Base-by-base conservation (phyloP, 345 rosid genomes). In the Syzygium grande region DNA sequence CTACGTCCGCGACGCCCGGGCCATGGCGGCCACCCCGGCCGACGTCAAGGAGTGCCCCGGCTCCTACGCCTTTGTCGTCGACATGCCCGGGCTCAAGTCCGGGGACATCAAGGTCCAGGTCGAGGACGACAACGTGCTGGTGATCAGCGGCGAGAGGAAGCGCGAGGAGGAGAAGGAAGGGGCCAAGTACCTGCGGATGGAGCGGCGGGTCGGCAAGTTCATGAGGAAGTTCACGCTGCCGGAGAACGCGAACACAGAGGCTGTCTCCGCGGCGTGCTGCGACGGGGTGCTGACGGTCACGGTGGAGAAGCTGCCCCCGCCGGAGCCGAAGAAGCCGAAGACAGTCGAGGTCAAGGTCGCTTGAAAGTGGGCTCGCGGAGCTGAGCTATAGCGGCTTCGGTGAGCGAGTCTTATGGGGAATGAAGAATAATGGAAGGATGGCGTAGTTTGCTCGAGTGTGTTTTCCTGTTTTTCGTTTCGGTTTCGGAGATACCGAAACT, bases 21-120 rank as follows among this genome's bases (percentile, higher is more conserved):
- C 99, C 2, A 97, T 96, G 99, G 98, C 99, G 1, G 90, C 94
- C 4, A 97, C 99, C 7, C 97, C 97, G 0, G 98, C 97, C 1
- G 99, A 96, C 52, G 97, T 96, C 16, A 92, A 90, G 98, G n/a
- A 97, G 90, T 90, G n/a, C 86, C 21, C 92, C 93, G 1, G 91
- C 87, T 89, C 95, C 1, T 97, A 92, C 61, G 93, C 84, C 1
- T 97, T 97, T 91, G 87, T 95, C 7, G 87, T 97, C 54, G 98
- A 97, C 91, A 95, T 97, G 98, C 98, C n/a, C 98, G 0, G 99
- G 99, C 23, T 96, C 86, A 95, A 93, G 38, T 92, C 92, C 6
- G 93, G 90, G 6, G 96, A 95, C 84, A 93, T 96, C 73, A 96
- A 93, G 85, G 98, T 97, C 15, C 95, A 95, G 89, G 92, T 96